Evolutionary conservation across 164 flowering plant genomes (phyloP).

Genomic region (Houttuynia cordata): DNA sequence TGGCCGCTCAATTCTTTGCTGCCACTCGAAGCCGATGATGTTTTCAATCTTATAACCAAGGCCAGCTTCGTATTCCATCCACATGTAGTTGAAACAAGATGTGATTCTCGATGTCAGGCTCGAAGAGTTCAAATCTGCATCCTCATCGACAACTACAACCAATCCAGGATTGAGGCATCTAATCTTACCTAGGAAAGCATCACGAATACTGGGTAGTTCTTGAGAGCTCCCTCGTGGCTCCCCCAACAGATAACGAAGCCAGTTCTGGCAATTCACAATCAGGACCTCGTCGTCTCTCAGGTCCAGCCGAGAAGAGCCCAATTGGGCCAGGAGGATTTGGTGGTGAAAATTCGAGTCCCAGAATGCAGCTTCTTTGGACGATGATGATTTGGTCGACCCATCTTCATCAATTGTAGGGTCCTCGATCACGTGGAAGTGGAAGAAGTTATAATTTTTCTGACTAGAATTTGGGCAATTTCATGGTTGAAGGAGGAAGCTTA

Average conservation of each 20-base stretch:
- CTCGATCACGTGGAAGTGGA: slow-evolving; percentile 40
- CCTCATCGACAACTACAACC: slow-evolving; percentile 55
- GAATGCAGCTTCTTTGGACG: slow-evolving; percentile 6
- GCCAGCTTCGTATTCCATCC: slow-evolving; percentile 64
- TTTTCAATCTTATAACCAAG: slow-evolving; percentile 65
- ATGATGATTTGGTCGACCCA: not conserved
- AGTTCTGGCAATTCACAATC: slow-evolving; percentile 62
- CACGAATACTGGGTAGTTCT: slow-evolving; percentile 19
- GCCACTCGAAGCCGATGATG: slow-evolving; percentile 54
- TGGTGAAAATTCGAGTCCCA: slow-evolving; percentile 15
- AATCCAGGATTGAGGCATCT: slow-evolving; percentile 38
- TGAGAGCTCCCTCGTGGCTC: slow-evolving; percentile 14
- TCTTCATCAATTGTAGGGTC: slow-evolving; percentile 5
- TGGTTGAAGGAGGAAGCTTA: no score
- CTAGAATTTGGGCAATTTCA: no score
- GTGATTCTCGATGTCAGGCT: slow-evolving; percentile 54
- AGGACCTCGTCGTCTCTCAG: slow-evolving; percentile 51
- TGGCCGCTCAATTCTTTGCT: slow-evolving; percentile 49
- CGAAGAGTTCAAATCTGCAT: slow-evolving; percentile 35
- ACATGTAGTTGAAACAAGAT: slow-evolving; percentile 52
- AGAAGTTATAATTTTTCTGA: no score
- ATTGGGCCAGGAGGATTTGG: slow-evolving; percentile 28
- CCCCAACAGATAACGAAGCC: slow-evolving; percentile 51
- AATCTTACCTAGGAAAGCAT: slow-evolving; percentile 35
- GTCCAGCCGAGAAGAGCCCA: slow-evolving; percentile 29